Conservation (phyloP, 495 filamentous ascomycete genomes). For the Aspergillus ellipticus region DNA sequence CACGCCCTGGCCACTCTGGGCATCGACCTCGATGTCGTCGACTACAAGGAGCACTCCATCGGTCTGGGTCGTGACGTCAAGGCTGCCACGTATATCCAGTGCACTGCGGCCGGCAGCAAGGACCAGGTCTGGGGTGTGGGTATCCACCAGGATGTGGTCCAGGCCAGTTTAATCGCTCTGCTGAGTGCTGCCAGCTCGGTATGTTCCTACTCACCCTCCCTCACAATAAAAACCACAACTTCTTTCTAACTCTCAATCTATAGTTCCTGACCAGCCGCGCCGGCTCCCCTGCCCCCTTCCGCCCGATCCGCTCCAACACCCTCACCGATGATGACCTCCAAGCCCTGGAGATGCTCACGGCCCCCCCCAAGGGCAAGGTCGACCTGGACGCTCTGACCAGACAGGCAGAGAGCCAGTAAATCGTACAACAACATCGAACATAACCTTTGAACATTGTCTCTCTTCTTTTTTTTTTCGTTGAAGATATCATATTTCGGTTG, state of each 20-base stretch:
- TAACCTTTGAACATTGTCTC: background rate
- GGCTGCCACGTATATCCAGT: constrained; percentile 93
- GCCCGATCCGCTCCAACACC: constrained; percentile 44
- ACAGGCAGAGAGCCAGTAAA: constrained; percentile 32
- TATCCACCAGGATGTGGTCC: constrained; percentile 91
- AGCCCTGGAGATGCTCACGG: constrained; percentile 39
- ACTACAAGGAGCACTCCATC: constrained; percentile 97
- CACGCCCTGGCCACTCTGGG: constrained; percentile 77
- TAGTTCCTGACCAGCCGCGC: constrained; percentile 46
- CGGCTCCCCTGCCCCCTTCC: constrained; percentile 47
- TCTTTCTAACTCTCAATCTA: constrained; percentile 12
- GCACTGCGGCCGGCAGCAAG: constrained; percentile 63
- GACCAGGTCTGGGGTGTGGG: constrained; percentile 89
- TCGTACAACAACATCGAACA: background rate
- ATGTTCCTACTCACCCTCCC: constrained; percentile 31
- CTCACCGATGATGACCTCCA: constrained; percentile 43
- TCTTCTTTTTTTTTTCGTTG: constrained; percentile 8
- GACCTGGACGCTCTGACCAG: constrained; percentile 36
- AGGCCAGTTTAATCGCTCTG: constrained; percentile 85
- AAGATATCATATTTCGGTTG: background rate
- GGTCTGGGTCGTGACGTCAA: constrained; percentile 75
- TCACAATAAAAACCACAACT: background rate
- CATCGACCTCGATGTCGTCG: constrained; percentile 84
- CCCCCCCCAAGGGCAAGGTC: constrained; percentile 25
- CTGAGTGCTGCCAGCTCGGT: constrained; percentile 86